Conservation (phyloP, 1,139 yeast genomes). For the Sugiyamaella xylanicola region DNA sequence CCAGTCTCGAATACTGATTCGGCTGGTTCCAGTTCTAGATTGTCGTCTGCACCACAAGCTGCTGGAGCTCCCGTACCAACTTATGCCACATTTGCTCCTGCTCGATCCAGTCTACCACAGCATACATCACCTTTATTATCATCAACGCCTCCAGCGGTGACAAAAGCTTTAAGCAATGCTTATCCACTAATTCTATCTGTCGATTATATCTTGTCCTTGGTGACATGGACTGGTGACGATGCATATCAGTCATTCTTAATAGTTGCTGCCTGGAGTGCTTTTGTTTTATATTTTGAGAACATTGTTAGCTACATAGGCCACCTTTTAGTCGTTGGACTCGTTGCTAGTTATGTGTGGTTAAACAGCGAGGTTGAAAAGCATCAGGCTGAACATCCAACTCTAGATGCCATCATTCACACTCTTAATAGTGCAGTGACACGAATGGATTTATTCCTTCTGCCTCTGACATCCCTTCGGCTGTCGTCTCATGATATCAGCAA, state of each 20-base stretch:
- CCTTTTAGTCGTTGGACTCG: conserved; percentile 64
- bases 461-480: conserved; percentile 68
- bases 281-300: conserved; percentile 72
- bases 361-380: conserved; percentile 46
- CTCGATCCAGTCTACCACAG: conserved; percentile 39
- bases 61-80: conserved; percentile 26
- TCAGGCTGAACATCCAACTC: conserved; percentile 69
- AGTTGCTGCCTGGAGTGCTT: conserved; percentile 57
- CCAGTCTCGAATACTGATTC: conserved; percentile 14
- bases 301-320: conserved; percentile 81
- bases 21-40: conserved; percentile 2
- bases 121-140: conserved; percentile 46
- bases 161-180: conserved; percentile 76
- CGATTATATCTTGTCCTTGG: conserved; percentile 66
- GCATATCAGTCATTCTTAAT: conserved; percentile 72
- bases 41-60: conserved; percentile 6
- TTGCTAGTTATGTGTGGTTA: conserved; percentile 63
- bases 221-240: conserved; percentile 93
- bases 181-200: conserved; percentile 80
- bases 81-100: conserved; percentile 41
- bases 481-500: conserved; percentile 79
- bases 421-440: conserved; percentile 75
- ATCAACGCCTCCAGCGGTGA: conserved; percentile 84
- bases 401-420: conserved; percentile 86
- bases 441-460: conserved; percentile 74